Conservation (phyloP, 2,329 filamentous ascomycete species). For the Calonectria crousiana region DNA sequence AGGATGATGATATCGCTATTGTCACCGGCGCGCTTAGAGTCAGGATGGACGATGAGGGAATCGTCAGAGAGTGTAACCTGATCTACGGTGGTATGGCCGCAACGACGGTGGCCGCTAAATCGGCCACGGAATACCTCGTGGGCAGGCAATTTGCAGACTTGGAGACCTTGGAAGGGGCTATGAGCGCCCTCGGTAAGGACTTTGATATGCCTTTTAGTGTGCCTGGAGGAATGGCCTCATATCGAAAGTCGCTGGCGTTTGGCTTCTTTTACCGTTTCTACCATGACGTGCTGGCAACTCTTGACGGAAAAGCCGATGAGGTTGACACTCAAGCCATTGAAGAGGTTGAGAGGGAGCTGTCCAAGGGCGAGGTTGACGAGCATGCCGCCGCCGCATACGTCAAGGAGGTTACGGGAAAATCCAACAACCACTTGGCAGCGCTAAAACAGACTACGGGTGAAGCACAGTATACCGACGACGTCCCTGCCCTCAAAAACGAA, state of each 20-base stretch:
- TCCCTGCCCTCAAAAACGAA: conserved; percentile 88
- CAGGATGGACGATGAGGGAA: conserved; percentile 74
- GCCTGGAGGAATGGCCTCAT: conserved; percentile 97
- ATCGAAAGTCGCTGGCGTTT: conserved; percentile 88
- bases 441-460: conserved; percentile 94
- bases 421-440: conserved; percentile 89
- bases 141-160: conserved; percentile 86
- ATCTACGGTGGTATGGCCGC: conserved; percentile 97
- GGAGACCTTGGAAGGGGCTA: conserved; percentile 87
- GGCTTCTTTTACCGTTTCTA: conserved; percentile 99
- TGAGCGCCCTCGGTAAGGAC: conserved; percentile 89
- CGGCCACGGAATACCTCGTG: conserved; percentile 77
- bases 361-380: conserved; percentile 82
- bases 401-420: conserved; percentile 85
- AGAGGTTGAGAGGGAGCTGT: conserved; percentile 89
- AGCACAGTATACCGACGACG: conserved; percentile 97
- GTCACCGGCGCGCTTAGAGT: conserved; percentile 89
- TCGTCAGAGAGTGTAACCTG: conserved; percentile 80
- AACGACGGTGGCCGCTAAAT: conserved; percentile 87
- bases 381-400: conserved; percentile 81
- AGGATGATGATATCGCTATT: conserved; percentile 98
- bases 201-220: conserved; percentile 92
- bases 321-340: conserved; percentile 80
- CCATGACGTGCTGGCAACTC: conserved; percentile 80
- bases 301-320: conserved; percentile 61